phyloP scores from a whole-genome alignment of 208 protist genomes.

The Porcisia hertigi region DNA sequence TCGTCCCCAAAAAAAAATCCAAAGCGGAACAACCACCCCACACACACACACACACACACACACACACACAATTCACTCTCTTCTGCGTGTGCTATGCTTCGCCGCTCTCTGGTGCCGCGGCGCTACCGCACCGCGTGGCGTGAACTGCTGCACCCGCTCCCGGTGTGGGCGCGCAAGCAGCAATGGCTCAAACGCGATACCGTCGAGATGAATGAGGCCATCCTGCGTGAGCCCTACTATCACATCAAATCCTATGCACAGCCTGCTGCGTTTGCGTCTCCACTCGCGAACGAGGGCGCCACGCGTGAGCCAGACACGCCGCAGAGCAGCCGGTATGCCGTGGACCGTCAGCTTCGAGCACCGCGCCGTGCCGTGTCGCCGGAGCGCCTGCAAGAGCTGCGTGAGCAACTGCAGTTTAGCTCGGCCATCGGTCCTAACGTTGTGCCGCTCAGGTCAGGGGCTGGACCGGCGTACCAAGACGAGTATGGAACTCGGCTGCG shows the following conservation, averaged over 20 bases:
- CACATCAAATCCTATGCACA: constrained; percentile 62
- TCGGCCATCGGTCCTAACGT: constrained; percentile 3
- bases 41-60: too few species aligned
- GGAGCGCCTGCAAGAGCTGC: constrained; percentile 57
- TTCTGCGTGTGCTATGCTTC: constrained; percentile 33
- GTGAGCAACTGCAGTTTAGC: constrained; percentile 60
- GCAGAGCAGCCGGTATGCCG: constrained; percentile 34
- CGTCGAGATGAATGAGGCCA: constrained; percentile 79
- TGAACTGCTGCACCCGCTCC: constrained; percentile 84
- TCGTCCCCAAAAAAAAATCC: too few species aligned
- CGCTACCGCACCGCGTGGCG: constrained; percentile 87
- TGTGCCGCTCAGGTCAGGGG: neutral
- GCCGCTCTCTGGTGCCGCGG: constrained; percentile 15
- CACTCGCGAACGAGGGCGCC: constrained; percentile 4
- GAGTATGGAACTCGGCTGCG: constrained; percentile 76
- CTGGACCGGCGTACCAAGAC: constrained; percentile 35
- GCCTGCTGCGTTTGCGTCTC: constrained; percentile 19
- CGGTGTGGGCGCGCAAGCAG: constrained; percentile 51
- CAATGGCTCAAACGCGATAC: constrained; percentile 90
- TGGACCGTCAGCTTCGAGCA: constrained; percentile 37
- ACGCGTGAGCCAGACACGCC: constrained; percentile 18
- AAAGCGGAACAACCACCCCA: too few species aligned
- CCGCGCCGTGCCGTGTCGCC: constrained; percentile 48
- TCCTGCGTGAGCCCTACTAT: constrained; percentile 86
- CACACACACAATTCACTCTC: neutral